A percentile compares a stretch with the other conserved stretches of the same genome.
These are phyloP conservation scores for Boletus reticuloceps DNA, from an alignment of 768 basidiomycete species.

Conservation along the genomic window DNA sequence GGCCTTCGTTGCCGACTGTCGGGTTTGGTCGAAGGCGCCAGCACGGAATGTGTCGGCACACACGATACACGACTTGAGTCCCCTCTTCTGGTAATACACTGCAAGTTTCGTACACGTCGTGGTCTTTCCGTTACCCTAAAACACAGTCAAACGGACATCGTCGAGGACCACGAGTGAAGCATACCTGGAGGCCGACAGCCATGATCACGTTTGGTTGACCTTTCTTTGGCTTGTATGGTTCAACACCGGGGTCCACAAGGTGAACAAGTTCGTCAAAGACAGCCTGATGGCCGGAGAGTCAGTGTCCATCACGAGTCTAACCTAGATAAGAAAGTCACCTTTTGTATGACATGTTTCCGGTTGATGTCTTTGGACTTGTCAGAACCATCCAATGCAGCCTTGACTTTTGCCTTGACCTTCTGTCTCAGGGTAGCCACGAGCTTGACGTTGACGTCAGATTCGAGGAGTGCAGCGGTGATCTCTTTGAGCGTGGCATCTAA, in stretches of 20 bases:
- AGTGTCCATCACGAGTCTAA: neutral
- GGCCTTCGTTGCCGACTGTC: constrained; percentile 97
- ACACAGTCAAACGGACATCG: constrained; percentile 1
- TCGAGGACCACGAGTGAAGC: constrained; percentile 15
- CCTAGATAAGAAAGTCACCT: constrained; percentile 44
- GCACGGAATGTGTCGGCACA: constrained; percentile 99
- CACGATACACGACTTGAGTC: constrained; percentile 95
- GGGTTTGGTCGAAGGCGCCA: constrained; percentile 97
- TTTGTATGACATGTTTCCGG: constrained; percentile 87
- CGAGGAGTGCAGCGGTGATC: constrained; percentile 89
- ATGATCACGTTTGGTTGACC: constrained; percentile 93
- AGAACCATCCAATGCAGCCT: constrained; percentile 68
- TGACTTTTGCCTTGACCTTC: constrained; percentile 89
- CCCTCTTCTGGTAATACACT: constrained; percentile 94
- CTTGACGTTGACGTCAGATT: constrained; percentile 98
- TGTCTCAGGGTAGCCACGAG: constrained; percentile 83
- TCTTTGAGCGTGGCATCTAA: constrained; percentile 94
- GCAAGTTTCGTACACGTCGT: constrained; percentile 99
- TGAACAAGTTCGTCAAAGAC: constrained; percentile 96
- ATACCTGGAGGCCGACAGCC: constrained; percentile 93
- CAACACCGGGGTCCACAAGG: constrained; percentile 92
- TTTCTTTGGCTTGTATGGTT: constrained; percentile 95
- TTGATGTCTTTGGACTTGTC: constrained; percentile 80
- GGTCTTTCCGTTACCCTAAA: constrained; percentile 95
- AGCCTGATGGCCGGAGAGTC: constrained; percentile 49